phyloP scores from a whole-genome alignment of 805 yeast species.

The Jamesozyma piceae region DNA sequence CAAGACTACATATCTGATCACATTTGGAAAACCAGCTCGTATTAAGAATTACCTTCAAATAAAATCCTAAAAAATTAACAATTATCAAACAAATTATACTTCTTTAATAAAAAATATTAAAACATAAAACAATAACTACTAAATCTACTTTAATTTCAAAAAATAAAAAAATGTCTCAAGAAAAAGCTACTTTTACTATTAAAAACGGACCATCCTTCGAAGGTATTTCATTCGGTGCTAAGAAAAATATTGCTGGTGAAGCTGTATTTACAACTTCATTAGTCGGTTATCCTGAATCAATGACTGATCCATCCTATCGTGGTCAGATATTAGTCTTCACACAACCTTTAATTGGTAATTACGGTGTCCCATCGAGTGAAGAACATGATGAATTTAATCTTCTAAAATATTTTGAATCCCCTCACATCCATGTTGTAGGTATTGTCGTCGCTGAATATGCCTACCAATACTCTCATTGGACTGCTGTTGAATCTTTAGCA shows the following conservation, averaged over 20 bases:
- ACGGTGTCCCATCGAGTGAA: slow-evolving; percentile 88
- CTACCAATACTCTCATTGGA: slow-evolving; percentile 96
- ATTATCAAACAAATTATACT: neutral
- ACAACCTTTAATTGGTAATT: slow-evolving; percentile 94
- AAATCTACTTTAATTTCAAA: no score
- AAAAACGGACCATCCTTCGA: slow-evolving; percentile 88
- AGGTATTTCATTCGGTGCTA: slow-evolving; percentile 94
- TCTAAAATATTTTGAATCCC: slow-evolving; percentile 84
- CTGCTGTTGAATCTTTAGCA: slow-evolving; percentile 91
- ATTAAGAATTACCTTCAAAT: slow-evolving; percentile 16
- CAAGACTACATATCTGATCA: slow-evolving; percentile 44
- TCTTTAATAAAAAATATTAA: slow-evolving; percentile 6
- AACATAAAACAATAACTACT: no score
- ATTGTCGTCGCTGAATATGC: slow-evolving; percentile 95
- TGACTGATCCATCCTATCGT: slow-evolving; percentile 96
- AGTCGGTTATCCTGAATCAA: slow-evolving; percentile 97
- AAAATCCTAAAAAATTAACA: neutral
- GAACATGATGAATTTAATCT: slow-evolving; percentile 76
- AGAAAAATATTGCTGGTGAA: slow-evolving; percentile 87
- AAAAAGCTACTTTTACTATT: slow-evolving; percentile 79
- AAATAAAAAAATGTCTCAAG: slow-evolving; percentile 1
- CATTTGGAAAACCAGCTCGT: slow-evolving; percentile 43
- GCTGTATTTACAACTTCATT: slow-evolving; percentile 96
- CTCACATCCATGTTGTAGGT: slow-evolving; percentile 87
- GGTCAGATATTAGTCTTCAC: slow-evolving; percentile 97